Conservation (phyloP, 129 eudicot genomes). For the Tagetes patula region DNA sequence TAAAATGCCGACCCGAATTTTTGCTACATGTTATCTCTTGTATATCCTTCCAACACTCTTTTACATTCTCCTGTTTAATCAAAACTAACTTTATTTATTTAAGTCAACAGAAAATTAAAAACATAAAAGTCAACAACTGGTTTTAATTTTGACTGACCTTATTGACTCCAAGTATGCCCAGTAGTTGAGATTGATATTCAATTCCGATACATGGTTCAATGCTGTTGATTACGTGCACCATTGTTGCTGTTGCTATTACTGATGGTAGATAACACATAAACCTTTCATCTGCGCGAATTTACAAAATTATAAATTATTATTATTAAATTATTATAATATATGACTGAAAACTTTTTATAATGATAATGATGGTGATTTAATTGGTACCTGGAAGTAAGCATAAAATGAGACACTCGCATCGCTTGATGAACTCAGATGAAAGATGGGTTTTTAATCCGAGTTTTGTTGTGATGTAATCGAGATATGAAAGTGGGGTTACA, state of each 20-base stretch:
- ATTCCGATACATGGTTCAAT: conserved; percentile 56
- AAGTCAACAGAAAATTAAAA: no score
- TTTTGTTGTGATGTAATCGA: conserved; percentile 58
- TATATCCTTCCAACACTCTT: conserved; percentile 60
- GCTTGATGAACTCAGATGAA: conserved; percentile 46
- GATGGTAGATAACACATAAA: conserved; percentile 73
- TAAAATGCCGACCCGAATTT: conserved; percentile 37
- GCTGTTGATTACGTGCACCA: conserved; percentile 71
- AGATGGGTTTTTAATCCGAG: conserved; percentile 47
- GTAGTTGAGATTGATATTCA: conserved; percentile 59
- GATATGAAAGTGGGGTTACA: conserved; percentile 74
- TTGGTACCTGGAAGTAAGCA: conserved; percentile 63
- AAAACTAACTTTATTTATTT: no score
- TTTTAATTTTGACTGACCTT: conserved; percentile 48
- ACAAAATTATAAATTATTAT: not conserved
- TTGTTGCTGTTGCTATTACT: conserved; percentile 71
- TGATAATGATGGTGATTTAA: not conserved
- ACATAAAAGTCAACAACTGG: conserved; percentile 22
- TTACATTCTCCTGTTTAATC: conserved; percentile 56
- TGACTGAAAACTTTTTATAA: not conserved
- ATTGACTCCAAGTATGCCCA: conserved; percentile 63
- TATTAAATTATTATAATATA: no score
- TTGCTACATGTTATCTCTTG: conserved; percentile 46
- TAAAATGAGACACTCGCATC: conserved; percentile 62
- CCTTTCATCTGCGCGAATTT: conserved; percentile 59